Percentiles rank a stretch among this genome's conserved stretches.
These are phyloP conservation scores for Xylaria sp. DNA, from an alignment of 2,329 filamentous ascomycete species.

Conservation along the genomic window DNA sequence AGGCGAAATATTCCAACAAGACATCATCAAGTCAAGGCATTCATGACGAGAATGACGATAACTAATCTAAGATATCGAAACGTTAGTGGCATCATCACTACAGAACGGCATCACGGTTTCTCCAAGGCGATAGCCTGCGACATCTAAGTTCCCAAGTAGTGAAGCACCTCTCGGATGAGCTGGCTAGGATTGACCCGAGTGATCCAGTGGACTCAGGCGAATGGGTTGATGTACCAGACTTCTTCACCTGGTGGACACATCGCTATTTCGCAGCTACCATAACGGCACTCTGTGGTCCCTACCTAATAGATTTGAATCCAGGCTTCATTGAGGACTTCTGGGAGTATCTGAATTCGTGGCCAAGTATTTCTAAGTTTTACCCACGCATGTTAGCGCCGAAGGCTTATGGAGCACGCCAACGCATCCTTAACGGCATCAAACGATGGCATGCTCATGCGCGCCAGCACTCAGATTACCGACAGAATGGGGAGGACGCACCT, in stretches of 20 bases:
- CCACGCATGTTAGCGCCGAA: constrained; percentile 31
- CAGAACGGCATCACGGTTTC: constrained; percentile 17
- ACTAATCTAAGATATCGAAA: neutral
- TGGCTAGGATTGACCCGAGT: constrained; percentile 10
- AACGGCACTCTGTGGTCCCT: constrained; percentile 33
- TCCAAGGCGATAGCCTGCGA: constrained; percentile 19
- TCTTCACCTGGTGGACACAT: constrained; percentile 20
- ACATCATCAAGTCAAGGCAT: neutral
- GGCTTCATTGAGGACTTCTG: constrained; percentile 32
- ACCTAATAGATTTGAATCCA: constrained; percentile 35
- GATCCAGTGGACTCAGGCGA: constrained; percentile 19
- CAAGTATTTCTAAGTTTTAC: constrained; percentile 24
- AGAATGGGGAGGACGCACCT: constrained; percentile 20
- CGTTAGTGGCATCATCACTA: constrained; percentile 20
- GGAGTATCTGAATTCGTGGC: constrained; percentile 15
- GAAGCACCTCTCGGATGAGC: constrained; percentile 14
- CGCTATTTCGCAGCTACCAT: constrained; percentile 21
- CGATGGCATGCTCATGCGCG: constrained; percentile 31
- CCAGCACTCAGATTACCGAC: constrained; percentile 22
- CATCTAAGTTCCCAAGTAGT: constrained; percentile 11
- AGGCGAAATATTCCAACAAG: neutral
- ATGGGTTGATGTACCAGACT: constrained; percentile 21
- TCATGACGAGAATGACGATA: neutral
- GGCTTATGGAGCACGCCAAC: constrained; percentile 24
- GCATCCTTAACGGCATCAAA: constrained; percentile 30